phyloP scores from a whole-genome alignment of 106 monocot species.

The Dioscorea dumetorum region DNA sequence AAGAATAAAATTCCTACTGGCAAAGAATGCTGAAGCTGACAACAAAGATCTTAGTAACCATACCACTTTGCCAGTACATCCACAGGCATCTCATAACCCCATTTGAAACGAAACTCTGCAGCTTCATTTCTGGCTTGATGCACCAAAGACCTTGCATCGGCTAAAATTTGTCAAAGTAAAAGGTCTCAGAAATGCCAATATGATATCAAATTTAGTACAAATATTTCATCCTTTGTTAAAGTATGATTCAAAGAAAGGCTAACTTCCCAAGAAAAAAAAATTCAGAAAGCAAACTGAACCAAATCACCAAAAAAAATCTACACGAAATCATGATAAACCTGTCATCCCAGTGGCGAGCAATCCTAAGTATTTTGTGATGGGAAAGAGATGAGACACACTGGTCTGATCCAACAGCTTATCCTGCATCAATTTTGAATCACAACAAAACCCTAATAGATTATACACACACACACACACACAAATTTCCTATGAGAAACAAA shows the following conservation, averaged over 20 bases:
- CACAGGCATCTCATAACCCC: slow-evolving; percentile 99
- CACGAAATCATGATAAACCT: slow-evolving; percentile 29
- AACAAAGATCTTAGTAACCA: neutral
- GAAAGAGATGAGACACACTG: slow-evolving; percentile 71
- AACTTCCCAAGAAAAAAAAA: neutral
- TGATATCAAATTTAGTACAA: neutral
- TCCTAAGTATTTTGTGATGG: slow-evolving; percentile 68
- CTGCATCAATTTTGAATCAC: slow-evolving; percentile 20
- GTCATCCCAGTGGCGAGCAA: slow-evolving; percentile 80
- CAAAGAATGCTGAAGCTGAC: too few relatives aligned
- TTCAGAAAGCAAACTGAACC: neutral
- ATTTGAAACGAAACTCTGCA: slow-evolving; percentile 97
- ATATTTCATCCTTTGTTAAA: too few relatives aligned
- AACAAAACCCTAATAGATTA: slow-evolving; percentile 5
- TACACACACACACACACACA: neutral
- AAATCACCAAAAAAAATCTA: neutral
- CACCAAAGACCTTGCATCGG: slow-evolving; percentile 95
- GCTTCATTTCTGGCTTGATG: slow-evolving; percentile 98
- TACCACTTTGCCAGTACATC: slow-evolving; percentile 97
- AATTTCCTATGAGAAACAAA: neutral
- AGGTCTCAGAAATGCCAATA: slow-evolving; percentile 1
- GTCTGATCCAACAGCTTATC: slow-evolving; percentile 88
- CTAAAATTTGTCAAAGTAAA: slow-evolving; percentile 26
- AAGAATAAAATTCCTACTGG: too few relatives aligned
- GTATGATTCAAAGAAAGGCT: too few relatives aligned